These are phyloP conservation scores for Aspergillus eucalypticola DNA, from an alignment of 2,329 filamentous ascomycete species.

Conservation along the genomic window DNA sequence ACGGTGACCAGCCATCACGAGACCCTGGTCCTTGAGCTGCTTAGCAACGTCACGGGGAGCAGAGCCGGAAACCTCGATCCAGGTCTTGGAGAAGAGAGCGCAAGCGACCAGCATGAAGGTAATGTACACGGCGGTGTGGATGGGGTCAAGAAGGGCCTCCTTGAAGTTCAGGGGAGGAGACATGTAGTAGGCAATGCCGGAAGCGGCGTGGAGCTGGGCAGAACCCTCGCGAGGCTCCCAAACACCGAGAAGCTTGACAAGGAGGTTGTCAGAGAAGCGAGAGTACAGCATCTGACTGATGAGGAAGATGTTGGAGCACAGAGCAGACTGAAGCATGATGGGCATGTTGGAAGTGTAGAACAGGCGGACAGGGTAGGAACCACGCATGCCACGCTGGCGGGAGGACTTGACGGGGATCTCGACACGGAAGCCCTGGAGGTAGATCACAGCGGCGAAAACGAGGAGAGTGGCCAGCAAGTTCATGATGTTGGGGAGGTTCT, in stretches of 20 bases:
- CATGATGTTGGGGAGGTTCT: conserved; percentile 99
- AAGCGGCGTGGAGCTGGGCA: conserved; percentile 89
- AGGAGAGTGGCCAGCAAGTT: conserved; percentile 90
- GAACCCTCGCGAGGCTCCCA: conserved; percentile 97
- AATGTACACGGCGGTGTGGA: conserved; percentile 95
- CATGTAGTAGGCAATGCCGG: conserved; percentile 99
- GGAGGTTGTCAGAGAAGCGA: conserved; percentile 97
- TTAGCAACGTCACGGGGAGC: conserved; percentile 98
- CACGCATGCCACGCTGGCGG: conserved; percentile 96
- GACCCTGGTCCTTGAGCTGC: conserved; percentile 98
- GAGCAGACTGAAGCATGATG: conserved; percentile 98
- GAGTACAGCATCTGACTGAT: conserved; percentile 99
- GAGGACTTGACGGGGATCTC: conserved; percentile 99
- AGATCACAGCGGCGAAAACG: conserved; percentile 97
- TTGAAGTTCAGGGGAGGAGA: conserved; percentile 96
- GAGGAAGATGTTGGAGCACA: conserved; percentile 98
- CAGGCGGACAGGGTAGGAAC: conserved; percentile 95
- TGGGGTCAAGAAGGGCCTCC: conserved; percentile 92
- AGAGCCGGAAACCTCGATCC: conserved; percentile 98
- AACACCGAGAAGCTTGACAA: conserved; percentile 94
- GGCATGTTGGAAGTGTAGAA: conserved; percentile 99
- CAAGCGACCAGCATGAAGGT: conserved; percentile 97
- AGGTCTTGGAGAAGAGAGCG: conserved; percentile 99
- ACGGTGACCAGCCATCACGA: conserved; percentile 98
- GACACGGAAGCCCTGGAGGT: conserved; percentile 98